Evolutionary conservation across 2,329 filamentous ascomycete species (phyloP).

Genomic region (Aspergillus udagawae): DNA sequence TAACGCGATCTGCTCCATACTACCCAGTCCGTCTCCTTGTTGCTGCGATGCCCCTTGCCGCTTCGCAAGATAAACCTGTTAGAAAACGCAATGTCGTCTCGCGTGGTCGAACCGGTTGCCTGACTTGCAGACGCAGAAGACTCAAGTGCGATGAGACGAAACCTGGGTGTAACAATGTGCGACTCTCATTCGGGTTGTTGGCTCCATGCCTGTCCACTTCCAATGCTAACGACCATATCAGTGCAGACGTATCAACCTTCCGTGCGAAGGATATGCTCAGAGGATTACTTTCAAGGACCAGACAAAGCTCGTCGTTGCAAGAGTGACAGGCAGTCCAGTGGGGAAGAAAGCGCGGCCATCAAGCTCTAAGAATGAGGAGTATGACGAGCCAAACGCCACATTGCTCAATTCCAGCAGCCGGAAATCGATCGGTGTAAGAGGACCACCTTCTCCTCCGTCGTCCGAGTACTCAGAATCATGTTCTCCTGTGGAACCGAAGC

Average conservation of each 20-base stretch:
- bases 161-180: conserved; percentile 13
- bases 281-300: conserved; percentile 15
- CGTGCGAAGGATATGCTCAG: conserved; percentile 15
- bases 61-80: not conserved
- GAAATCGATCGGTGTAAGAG: not conserved
- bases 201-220: not conserved
- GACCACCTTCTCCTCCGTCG: not conserved
- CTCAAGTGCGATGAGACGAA: conserved; percentile 14
- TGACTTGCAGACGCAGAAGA: conserved; percentile 12
- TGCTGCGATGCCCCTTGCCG: not conserved
- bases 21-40: not conserved
- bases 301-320: conserved; percentile 10
- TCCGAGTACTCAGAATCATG: not conserved
- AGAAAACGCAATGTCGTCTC: conserved; percentile 17
- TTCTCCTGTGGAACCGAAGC: not conserved
- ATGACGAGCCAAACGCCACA: not conserved
- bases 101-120: conserved; percentile 13
- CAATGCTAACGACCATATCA: conserved; percentile 1
- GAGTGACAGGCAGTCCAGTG: conserved; percentile 1
- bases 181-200: not conserved
- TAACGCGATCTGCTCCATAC: not conserved
- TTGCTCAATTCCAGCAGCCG: not conserved
- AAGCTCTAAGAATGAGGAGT: not conserved
- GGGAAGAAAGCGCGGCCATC: conserved; percentile 1
- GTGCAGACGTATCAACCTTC: conserved; percentile 9